phyloP scores from a whole-genome alignment of 106 monocot species.

The Dioscorea zingiberensis region DNA sequence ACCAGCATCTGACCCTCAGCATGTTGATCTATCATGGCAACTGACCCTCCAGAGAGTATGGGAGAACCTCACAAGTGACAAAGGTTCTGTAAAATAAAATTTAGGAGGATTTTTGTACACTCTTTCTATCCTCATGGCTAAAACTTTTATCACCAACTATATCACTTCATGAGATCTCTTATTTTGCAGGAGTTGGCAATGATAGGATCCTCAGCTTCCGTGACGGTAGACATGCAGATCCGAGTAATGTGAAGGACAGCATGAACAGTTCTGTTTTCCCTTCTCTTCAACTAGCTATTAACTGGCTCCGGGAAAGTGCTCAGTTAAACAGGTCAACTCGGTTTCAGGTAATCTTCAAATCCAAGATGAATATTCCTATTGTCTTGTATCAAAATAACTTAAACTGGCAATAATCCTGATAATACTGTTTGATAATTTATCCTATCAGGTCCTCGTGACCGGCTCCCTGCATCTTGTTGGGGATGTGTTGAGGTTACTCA shows the following conservation, averaged over 20 bases:
- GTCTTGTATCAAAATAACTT: too few species aligned
- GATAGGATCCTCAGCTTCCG: constrained; percentile 10
- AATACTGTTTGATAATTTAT: neutral
- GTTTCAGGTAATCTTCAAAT: constrained; percentile 49
- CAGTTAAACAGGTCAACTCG: constrained; percentile 43
- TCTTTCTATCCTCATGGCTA: neutral
- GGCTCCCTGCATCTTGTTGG: constrained; percentile 94
- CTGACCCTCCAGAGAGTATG: constrained; percentile 69
- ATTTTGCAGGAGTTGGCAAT: constrained; percentile 5
- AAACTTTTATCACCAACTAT: neutral
- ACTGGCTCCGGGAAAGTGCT: constrained; percentile 72
- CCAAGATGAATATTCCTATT: neutral
- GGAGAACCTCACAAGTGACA: constrained; percentile 43
- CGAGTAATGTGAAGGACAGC: neutral
- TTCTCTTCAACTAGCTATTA: constrained; percentile 76
- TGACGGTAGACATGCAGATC: constrained; percentile 23
- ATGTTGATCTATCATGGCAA: constrained; percentile 82
- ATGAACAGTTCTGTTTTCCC: constrained; percentile 59
- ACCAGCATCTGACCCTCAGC: constrained; percentile 40
- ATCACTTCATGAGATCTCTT: neutral
- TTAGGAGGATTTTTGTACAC: neutral
- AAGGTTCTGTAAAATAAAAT: constrained; percentile 22
- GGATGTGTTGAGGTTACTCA: constrained; percentile 75
- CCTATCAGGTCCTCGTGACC: constrained; percentile 81
- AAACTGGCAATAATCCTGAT: neutral